These are phyloP conservation scores for Russula abietina DNA, from an alignment of 768 basidiomycete species.

Conservation along the genomic window DNA sequence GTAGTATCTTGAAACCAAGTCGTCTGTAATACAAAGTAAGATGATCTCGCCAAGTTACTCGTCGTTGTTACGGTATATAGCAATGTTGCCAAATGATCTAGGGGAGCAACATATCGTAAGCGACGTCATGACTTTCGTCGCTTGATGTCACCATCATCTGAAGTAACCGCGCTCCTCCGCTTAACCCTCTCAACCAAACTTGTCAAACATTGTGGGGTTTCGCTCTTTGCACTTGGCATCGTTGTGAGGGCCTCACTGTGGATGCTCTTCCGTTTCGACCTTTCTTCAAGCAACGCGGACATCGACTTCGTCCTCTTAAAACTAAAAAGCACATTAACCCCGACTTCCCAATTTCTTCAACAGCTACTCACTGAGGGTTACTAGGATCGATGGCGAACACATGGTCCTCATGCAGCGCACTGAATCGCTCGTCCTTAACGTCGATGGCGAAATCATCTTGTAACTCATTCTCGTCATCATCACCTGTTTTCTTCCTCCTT, in stretches of 20 bases:
- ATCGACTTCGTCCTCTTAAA: slow-evolving; percentile 93
- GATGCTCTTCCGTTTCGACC: slow-evolving; percentile 51
- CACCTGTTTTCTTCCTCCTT: slow-evolving; percentile 41
- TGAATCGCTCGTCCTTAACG: slow-evolving; percentile 84
- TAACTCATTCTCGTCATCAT: slow-evolving; percentile 53
- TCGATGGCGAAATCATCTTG: slow-evolving; percentile 82
- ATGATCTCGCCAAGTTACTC: background rate
- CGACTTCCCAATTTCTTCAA: background rate
- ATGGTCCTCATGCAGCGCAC: slow-evolving; percentile 80
- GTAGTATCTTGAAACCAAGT: background rate
- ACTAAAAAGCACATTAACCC: slow-evolving; percentile 37
- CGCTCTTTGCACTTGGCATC: background rate
- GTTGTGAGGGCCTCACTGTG: slow-evolving; percentile 5
- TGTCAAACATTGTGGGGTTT: slow-evolving; percentile 38
- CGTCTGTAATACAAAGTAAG: slow-evolving; percentile 3
- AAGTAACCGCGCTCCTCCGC: slow-evolving; percentile 49
- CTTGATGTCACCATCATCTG: slow-evolving; percentile 27
- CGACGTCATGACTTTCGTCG: slow-evolving; percentile 33
- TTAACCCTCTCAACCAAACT: slow-evolving; percentile 84
- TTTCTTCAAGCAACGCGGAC: slow-evolving; percentile 76
- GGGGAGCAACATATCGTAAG: background rate
- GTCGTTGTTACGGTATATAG: background rate
- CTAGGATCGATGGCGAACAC: slow-evolving; percentile 94
- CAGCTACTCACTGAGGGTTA: slow-evolving; percentile 75
- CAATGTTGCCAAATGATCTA: background rate